Percentiles rank a stretch among this genome's conserved stretches.
These are phyloP conservation scores for Thelonectria rubi DNA, from an alignment of 2,329 filamentous ascomycete species.

Conservation along the genomic window DNA sequence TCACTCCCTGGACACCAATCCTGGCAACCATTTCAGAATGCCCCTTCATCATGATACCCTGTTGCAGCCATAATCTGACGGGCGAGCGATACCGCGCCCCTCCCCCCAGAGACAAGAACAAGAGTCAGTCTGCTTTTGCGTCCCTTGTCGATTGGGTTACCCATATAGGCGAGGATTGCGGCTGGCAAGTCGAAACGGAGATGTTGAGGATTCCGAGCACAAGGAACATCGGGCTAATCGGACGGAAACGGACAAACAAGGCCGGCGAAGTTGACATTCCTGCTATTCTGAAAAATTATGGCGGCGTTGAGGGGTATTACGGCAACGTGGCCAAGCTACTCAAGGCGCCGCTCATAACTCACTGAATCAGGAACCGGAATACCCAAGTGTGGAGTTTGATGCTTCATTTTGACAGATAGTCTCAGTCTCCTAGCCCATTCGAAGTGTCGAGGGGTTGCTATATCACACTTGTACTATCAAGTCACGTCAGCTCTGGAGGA, in stretches of 20 bases:
- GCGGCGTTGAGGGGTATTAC: constrained; percentile 65
- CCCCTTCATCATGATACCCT: constrained; percentile 92
- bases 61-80: constrained; percentile 88
- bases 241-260: constrained; percentile 57
- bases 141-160: constrained; percentile 83
- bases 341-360: constrained; percentile 47
- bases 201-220: constrained; percentile 93
- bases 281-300: constrained; percentile 59
- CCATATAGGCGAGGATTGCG: constrained; percentile 74
- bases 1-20: constrained; percentile 95
- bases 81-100: constrained; percentile 78
- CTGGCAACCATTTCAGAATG: constrained; percentile 78
- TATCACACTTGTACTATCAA: too few species aligned
- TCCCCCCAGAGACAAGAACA: constrained; percentile 59
- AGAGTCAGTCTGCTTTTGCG: constrained; percentile 77
- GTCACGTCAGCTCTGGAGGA: too few species aligned
- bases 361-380: constrained; percentile 23
- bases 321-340: constrained; percentile 71
- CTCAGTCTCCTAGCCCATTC: background rate
- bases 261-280: constrained; percentile 51
- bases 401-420: too few species aligned
- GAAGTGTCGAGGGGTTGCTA: background rate
- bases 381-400: background rate
- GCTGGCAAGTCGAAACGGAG: constrained; percentile 82
- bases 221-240: constrained; percentile 83